These are phyloP conservation scores for Colletotrichum liriopes DNA, from an alignment of 2,329 filamentous ascomycete species.

Conservation along the genomic window DNA sequence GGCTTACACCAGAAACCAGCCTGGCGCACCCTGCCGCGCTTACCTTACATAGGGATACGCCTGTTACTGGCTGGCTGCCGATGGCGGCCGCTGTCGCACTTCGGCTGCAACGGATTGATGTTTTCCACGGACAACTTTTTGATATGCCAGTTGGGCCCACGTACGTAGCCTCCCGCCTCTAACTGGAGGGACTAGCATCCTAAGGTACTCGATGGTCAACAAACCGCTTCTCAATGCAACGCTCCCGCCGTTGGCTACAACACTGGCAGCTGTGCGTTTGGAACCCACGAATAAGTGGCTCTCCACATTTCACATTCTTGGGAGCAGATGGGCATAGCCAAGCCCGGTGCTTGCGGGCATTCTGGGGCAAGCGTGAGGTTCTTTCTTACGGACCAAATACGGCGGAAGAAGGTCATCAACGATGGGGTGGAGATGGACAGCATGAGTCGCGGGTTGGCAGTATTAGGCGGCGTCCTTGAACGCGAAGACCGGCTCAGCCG, in stretches of 20 bases:
- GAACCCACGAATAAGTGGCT: neutral
- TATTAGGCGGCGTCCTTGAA: neutral
- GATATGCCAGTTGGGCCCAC: neutral
- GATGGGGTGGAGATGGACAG: neutral
- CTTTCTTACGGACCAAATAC: neutral
- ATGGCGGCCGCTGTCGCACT: slow-evolving; percentile 26
- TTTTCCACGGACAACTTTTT: slow-evolving; percentile 17
- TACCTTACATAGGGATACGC: slow-evolving; percentile 14
- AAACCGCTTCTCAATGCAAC: neutral
- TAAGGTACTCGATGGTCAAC: neutral
- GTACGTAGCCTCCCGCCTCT: neutral
- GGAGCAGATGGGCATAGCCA: neutral
- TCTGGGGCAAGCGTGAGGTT: neutral
- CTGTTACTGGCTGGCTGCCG: slow-evolving; percentile 18
- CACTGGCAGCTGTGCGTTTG: neutral
- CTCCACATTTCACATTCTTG: neutral
- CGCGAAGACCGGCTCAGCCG: slow-evolving; percentile 15
- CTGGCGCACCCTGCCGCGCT: slow-evolving; percentile 8
- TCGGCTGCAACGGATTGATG: slow-evolving; percentile 16
- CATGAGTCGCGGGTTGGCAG: neutral
- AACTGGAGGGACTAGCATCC: neutral
- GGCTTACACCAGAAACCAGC: slow-evolving; percentile 27
- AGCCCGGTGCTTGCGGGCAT: neutral
- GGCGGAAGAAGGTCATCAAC: neutral
- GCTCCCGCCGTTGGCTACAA: neutral